Evolutionary conservation across 2,329 filamentous ascomycete species (phyloP), one percentile per base, ranked within the genome.

Genomic region (Nothophaeocryptopus gaeumannii): DNA sequence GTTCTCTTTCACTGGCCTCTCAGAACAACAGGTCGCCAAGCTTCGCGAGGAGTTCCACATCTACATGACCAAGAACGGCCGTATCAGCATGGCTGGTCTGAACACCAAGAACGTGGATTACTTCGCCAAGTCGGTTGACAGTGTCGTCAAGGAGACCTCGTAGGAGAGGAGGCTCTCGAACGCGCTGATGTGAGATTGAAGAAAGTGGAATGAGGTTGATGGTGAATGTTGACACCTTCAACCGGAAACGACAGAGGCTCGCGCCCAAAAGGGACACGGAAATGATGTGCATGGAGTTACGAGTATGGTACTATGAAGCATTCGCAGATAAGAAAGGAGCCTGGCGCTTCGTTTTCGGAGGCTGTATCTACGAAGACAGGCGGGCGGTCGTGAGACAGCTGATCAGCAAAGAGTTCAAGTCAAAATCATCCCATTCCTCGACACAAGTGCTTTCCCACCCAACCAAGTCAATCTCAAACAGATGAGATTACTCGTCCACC

Each of bases 11-110:
- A 95, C 89, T 1, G 89, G 89, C 10, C 73, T 95, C 68, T 80
- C 70, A 10, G 86, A 90, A 73, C 68, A 80, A 55, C 88, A 93
- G 68, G 88, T 92, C 7, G 43, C 80, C 60, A 83, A 82, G 72
- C 74, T 93, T 54, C 79, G 85, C 45, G 77, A 82, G 54, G 81
- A 88, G 43, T 81, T 78, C 52, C 88, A 93, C 70, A 78, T 93
- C 46, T 93, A 93, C 74, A 91, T 92, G 76, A 97, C 92, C 59
- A 96, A 96, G 82, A 99, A 99, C 67, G 93, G 93, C 15, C 86
- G 93, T 41, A 96, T 97, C 72, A 95, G 88, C 68, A 97, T 99
- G 92, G 93, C 93, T 5, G 93, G 93, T n/a, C 75, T 97, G 59
- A 97, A 97, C 72, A 87, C 88, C 20, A 75, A 85, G 65, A 99